A percentile compares a stretch with the other conserved stretches of the same genome.
Evolutionary conservation across 768 basidiomycete genomes (phyloP).

Genomic region (Sutorius australiensis): DNA sequence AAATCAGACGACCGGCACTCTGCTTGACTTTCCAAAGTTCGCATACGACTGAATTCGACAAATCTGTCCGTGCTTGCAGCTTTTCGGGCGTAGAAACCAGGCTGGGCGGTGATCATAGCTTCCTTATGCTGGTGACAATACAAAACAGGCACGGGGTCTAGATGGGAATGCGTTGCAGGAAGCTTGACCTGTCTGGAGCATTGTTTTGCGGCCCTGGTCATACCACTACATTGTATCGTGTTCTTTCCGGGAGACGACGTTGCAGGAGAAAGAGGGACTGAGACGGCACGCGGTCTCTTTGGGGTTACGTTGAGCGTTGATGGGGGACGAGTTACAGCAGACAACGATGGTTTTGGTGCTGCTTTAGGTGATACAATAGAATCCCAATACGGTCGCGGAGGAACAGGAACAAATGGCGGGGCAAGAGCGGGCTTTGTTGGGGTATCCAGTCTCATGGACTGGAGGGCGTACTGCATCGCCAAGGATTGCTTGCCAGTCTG

Average conservation of each 20-base stretch:
- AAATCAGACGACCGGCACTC: constrained; percentile 6
- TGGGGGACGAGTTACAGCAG: constrained; percentile 4
- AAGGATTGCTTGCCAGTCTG: constrained; percentile 9
- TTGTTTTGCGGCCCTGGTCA: constrained; percentile 59
- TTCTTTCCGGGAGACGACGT: constrained; percentile 17
- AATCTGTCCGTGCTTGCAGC: constrained; percentile 38
- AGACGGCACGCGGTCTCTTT: constrained; percentile 19
- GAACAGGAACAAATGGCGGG: constrained; percentile 16
- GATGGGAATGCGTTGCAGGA: constrained; percentile 23
- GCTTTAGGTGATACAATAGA: constrained; percentile 13
- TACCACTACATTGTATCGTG: constrained; percentile 53
- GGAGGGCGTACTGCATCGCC: constrained; percentile 24
- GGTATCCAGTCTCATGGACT: constrained; percentile 9
- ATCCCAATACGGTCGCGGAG: constrained; percentile 35
- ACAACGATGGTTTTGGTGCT: background rate
- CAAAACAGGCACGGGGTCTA: constrained; percentile 30
- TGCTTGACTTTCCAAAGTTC: background rate
- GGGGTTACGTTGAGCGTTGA: constrained; percentile 11
- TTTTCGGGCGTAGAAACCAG: constrained; percentile 56
- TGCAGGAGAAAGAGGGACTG: constrained; percentile 17
- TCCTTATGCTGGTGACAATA: constrained; percentile 69
- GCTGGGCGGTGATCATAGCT: constrained; percentile 43
- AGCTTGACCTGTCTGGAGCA: constrained; percentile 60
- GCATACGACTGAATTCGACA: constrained; percentile 56
- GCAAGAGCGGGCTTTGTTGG: constrained; percentile 15